Evolutionary conservation across 2,329 filamentous ascomycete genomes (phyloP), one percentile per base, ranked within the genome.

Genomic region (Sphaerulina vaccinii): DNA sequence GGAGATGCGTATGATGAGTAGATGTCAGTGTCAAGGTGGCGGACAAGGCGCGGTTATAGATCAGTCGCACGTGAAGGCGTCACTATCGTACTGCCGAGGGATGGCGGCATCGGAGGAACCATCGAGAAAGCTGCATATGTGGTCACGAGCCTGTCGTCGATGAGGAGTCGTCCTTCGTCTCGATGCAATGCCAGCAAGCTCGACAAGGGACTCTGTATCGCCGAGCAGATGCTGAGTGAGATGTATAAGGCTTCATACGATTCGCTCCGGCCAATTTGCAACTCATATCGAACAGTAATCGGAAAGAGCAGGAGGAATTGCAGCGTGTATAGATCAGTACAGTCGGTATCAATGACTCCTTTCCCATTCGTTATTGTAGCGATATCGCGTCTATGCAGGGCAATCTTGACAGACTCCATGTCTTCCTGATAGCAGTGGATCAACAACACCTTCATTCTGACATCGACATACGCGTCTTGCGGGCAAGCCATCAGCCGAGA

Each of bases 51-150:
- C 32, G 38, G 39, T 32, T 49, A 49, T 40, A 42, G 13, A 35
- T 49, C 24, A 36, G 22, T 6, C 35, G 24, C 18, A 39, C 40
- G 35, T 45, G 49, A 29, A 49, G 45, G 35, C 37, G 36, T 40
- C 45, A 47, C 22, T 29, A 23, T 18, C 19, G n/a, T 19, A 29
- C 27, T 49, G 45, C 45, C 48, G 48, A 50, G 39, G 48, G 38
- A 36, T 21, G 39, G 39, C 48, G 39, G 21, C 39, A 50, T 43
- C 23, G 50, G 41, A 32, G 37, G 50, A 52, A 52, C 29, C 16
- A 18, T 52, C 50, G 43, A 45, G 50, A 52, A 52, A 15, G 18
- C 16, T 10, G 16, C 50, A 8, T 18, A 27, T 21, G 41, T 46
- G 41, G 41, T 44, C 49, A 46, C 48, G 40, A 39, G 36, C 15